phyloP scores from a whole-genome alignment of 164 flowering plant species.

The Tetrastigma voinierianum region DNA sequence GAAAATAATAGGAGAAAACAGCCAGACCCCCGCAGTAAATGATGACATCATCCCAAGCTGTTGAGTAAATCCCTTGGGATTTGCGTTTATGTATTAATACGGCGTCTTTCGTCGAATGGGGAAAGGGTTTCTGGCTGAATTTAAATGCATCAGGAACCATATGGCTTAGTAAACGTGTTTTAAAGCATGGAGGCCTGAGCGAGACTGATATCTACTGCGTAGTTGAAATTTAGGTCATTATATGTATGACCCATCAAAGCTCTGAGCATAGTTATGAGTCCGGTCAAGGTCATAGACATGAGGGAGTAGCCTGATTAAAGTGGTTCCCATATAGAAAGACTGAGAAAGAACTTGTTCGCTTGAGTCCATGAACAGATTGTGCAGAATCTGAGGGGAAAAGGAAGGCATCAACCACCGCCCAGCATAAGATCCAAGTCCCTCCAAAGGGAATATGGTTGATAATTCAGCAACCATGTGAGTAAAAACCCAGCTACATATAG shows the following conservation, averaged over 20 bases:
- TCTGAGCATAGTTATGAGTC: conserved; percentile 21
- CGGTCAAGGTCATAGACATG: conserved; percentile 72
- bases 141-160: too few species aligned
- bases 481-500: conserved; percentile 41
- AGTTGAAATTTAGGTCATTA: too few species aligned
- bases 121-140: too few species aligned
- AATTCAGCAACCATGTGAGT: conserved; percentile 30
- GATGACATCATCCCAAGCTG: conserved; percentile 65
- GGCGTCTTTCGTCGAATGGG: too few species aligned
- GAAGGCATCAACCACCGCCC: conserved; percentile 67
- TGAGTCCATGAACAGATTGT: conserved; percentile 46
- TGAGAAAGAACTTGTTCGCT: conserved; percentile 39
- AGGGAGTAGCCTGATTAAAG: conserved; percentile 49
- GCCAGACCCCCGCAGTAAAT: conserved; percentile 41
- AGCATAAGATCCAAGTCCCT: conserved; percentile 46
- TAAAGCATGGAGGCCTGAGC: too few species aligned
- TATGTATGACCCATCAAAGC: conserved; percentile 24
- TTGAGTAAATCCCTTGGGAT: conserved; percentile 47
- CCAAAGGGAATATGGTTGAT: conserved; percentile 30
- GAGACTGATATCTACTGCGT: too few species aligned
- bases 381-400: conserved; percentile 69
- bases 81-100: too few species aligned
- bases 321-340: conserved; percentile 56
- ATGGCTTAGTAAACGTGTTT: too few species aligned
- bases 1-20: conserved; percentile 47